Evolutionary conservation across 1,284 basidiomycete species (phyloP).

Genomic region (Ganoderma leucocontextum): DNA sequence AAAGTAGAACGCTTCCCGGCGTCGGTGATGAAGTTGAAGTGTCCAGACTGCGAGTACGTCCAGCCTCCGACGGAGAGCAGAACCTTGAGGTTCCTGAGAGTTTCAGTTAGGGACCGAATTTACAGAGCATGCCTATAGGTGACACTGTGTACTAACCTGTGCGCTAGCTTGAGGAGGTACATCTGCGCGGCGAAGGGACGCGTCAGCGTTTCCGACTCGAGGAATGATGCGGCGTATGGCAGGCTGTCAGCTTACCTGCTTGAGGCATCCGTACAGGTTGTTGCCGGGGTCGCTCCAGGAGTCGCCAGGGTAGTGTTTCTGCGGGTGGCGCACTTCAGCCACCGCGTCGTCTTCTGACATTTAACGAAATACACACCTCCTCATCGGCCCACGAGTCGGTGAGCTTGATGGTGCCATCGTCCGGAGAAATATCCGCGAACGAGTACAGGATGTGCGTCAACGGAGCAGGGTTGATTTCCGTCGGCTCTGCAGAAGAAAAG

Average conservation of each 20-base stretch:
- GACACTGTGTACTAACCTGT: constrained; percentile 50
- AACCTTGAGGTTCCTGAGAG: constrained; percentile 73
- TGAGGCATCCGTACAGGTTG: constrained; percentile 89
- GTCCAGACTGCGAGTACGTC: constrained; percentile 74
- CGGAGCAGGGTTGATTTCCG: constrained; percentile 61
- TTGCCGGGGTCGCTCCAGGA: constrained; percentile 71
- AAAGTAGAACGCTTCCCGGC: constrained; percentile 72
- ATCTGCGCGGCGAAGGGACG: constrained; percentile 40
- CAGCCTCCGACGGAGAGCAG: constrained; percentile 81
- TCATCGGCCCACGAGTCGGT: constrained; percentile 88
- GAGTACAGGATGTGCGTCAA: constrained; percentile 85
- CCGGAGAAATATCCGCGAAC: constrained; percentile 82
- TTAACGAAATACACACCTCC: constrained; percentile 55
- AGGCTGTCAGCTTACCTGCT: constrained; percentile 64
- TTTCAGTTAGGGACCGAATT: neutral
- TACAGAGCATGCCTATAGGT: constrained; percentile 24
- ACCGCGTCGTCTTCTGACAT: neutral
- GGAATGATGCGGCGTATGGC: constrained; percentile 5
- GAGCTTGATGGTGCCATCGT: constrained; percentile 71
- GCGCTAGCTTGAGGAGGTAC: constrained; percentile 75
- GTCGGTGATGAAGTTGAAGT: constrained; percentile 70
- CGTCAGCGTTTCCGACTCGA: neutral
- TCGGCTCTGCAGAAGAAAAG: constrained; percentile 57
- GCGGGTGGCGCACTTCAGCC: neutral
- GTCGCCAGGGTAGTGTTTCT: constrained; percentile 75